phyloP scores from a whole-genome alignment of 1,139 yeast genomes.

The Candida sanyaensis region DNA sequence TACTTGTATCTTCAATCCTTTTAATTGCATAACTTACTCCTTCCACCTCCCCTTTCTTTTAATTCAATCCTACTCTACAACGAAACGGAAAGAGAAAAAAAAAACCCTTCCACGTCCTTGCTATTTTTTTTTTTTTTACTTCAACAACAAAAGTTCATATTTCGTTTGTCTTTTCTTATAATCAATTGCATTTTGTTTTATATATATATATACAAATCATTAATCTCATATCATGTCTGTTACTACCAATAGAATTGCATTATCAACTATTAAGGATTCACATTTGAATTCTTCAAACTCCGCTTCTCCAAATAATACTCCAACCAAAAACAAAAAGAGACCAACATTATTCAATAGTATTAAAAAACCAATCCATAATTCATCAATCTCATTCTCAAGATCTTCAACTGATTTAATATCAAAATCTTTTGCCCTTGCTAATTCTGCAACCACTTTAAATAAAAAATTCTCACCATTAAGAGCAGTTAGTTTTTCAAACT shows the following conservation, averaged over 20 bases:
- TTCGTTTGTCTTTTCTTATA: neutral
- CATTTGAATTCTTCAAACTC: conserved; percentile 26
- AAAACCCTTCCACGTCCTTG: neutral
- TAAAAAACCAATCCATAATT: neutral
- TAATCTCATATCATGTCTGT: conserved; percentile 12
- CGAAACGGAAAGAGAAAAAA: neutral
- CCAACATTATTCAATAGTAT: conserved; percentile 5
- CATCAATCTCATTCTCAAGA: conserved; percentile 6
- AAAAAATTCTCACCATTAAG: conserved; percentile 13
- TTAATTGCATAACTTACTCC: neutral
- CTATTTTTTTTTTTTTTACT: no score
- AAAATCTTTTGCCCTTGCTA: conserved; percentile 14
- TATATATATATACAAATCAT: neutral
- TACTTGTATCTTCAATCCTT: no score
- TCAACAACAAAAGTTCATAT: no score
- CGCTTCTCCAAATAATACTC: conserved; percentile 9
- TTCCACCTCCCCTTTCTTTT: neutral
- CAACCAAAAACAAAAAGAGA: conserved; percentile 8
- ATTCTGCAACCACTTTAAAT: conserved; percentile 13
- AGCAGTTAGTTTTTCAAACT: conserved; percentile 27
- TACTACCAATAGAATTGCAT: conserved; percentile 32
- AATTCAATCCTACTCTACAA: neutral
- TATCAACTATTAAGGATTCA: conserved; percentile 38
- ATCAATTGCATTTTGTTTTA: neutral
- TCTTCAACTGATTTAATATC: conserved; percentile 10